Evolutionary conservation across 2,329 filamentous ascomycete species (phyloP).

Genomic region (Aspergillus phoenicis): DNA sequence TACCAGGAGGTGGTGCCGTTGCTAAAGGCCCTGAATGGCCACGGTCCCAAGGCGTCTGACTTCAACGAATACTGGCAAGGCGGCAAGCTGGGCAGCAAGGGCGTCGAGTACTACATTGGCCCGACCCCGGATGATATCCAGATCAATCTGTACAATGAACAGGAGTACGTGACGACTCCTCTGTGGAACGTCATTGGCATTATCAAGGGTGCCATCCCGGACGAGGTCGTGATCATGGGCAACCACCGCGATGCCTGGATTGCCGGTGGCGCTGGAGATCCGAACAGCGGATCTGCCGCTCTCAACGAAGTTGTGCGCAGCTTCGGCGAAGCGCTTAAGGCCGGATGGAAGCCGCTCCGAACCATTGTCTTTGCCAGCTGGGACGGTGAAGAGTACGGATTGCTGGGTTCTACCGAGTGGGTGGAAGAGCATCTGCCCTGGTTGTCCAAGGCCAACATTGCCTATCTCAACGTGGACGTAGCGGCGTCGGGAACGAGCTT

Average conservation of each 20-base stretch:
- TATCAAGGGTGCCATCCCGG: conserved; percentile 80
- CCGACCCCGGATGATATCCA: conserved; percentile 73
- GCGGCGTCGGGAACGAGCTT: conserved; percentile 69
- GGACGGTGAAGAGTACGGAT: conserved; percentile 83
- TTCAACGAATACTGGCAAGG: conserved; percentile 74
- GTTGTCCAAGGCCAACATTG: conserved; percentile 71
- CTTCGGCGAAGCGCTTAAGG: conserved; percentile 70
- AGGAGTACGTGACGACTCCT: conserved; percentile 78
- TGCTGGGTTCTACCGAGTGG: conserved; percentile 89
- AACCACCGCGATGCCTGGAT: conserved; percentile 93
- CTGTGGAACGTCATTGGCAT: conserved; percentile 91
- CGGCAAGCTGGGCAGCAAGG: conserved; percentile 74
- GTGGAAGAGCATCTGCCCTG: conserved; percentile 86
- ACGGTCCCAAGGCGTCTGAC: conserved; percentile 75
- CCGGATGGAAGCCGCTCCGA: conserved; percentile 80
- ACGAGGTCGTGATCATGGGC: conserved; percentile 88
- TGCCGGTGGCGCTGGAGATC: conserved; percentile 78
- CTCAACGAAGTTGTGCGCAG: conserved; percentile 77
- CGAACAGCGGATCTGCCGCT: conserved; percentile 78
- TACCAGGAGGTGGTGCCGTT: conserved; percentile 84
- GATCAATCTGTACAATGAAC: conserved; percentile 74
- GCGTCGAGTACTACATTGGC: conserved; percentile 81
- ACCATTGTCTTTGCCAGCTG: conserved; percentile 90
- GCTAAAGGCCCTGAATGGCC: conserved; percentile 84
- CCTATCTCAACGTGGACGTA: conserved; percentile 85